Conservation (phyloP, 768 basidiomycete genomes). For the Mycena epipterygia region DNA sequence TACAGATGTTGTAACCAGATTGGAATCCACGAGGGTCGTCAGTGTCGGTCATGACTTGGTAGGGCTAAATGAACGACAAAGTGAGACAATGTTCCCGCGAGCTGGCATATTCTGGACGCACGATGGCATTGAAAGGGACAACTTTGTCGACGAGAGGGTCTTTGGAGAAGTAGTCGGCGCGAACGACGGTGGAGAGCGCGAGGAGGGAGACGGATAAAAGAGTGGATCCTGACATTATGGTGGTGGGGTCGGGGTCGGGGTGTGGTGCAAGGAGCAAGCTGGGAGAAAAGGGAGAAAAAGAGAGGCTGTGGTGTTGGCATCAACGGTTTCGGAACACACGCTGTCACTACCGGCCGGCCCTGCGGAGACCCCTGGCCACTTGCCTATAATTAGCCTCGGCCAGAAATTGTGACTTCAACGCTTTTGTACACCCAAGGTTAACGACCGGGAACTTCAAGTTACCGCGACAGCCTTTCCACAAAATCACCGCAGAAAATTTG, state of each 20-base stretch:
- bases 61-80: slow-evolving; percentile 8
- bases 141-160: slow-evolving; percentile 34
- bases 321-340: too few relatives aligned
- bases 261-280: neutral
- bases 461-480: too few relatives aligned
- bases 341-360: too few relatives aligned
- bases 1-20: slow-evolving; percentile 71
- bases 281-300: too few relatives aligned
- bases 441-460: too few relatives aligned
- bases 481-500: too few relatives aligned
- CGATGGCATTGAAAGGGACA: slow-evolving; percentile 24
- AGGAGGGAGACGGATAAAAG: slow-evolving; percentile 32
- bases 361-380: too few relatives aligned
- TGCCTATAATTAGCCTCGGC: too few relatives aligned
- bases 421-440: too few relatives aligned
- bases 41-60: slow-evolving; percentile 33
- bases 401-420: too few relatives aligned
- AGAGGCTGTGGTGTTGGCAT: too few relatives aligned
- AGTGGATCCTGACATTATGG: slow-evolving; percentile 27
- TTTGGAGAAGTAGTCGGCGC: slow-evolving; percentile 35
- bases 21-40: slow-evolving; percentile 63
- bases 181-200: slow-evolving; percentile 24
- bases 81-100: neutral
- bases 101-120: neutral
- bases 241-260: neutral